A percentile compares a stretch with the other conserved stretches of the same genome.
phyloP scores from a whole-genome alignment of 2,329 filamentous ascomycete genomes.

The Colletotrichum lindemuthianum region DNA sequence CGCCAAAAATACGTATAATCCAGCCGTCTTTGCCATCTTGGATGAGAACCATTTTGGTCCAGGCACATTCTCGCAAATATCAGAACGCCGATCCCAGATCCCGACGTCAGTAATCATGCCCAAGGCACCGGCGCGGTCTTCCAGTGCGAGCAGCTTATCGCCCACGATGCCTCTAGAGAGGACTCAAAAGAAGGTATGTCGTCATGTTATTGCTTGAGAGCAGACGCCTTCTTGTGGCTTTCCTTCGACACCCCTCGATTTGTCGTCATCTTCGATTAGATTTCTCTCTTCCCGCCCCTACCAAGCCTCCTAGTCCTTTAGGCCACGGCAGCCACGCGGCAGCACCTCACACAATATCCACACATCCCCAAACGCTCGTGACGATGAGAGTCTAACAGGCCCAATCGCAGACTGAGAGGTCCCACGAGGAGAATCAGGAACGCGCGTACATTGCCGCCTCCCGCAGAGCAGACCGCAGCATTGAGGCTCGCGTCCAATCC shows the following conservation, averaged over 20 bases:
- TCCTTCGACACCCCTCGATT: not conserved
- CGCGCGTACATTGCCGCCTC: conserved; percentile 94
- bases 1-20: not conserved
- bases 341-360: too few relatives aligned
- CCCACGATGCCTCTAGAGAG: conserved; percentile 45
- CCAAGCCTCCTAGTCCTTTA: not conserved
- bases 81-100: conserved; percentile 9
- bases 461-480: conserved; percentile 82
- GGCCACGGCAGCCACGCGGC: too few relatives aligned
- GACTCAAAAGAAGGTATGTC: conserved; percentile 42
- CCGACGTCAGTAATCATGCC: conserved; percentile 45
- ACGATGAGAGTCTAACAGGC: too few relatives aligned
- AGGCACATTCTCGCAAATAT: conserved; percentile 7
- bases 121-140: conserved; percentile 45
- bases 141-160: conserved; percentile 42
- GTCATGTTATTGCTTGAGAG: not conserved
- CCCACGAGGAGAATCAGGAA: conserved; percentile 85
- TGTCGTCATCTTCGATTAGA: not conserved
- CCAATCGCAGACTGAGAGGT: conserved; percentile 72
- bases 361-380: too few relatives aligned
- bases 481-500: conserved; percentile 89
- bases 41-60: too few relatives aligned
- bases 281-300: not conserved
- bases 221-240: not conserved
- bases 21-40: not conserved